Conservation (phyloP, 2,329 filamentous ascomycete genomes). For the Xylaria sp. region DNA sequence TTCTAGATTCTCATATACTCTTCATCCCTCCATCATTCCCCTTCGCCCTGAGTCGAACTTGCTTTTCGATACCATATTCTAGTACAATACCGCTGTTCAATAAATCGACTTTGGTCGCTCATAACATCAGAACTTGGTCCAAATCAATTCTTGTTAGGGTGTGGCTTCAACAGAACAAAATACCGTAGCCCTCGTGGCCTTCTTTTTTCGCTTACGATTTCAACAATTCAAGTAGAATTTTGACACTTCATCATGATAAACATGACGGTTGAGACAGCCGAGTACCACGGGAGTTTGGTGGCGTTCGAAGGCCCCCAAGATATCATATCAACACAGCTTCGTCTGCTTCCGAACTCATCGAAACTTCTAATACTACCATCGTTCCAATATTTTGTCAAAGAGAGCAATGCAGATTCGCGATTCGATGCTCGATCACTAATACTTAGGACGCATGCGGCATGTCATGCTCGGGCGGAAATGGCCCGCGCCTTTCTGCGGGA, state of each 20-base stretch:
- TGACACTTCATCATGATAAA: slow-evolving; percentile 28
- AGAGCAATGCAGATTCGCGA: slow-evolving; percentile 44
- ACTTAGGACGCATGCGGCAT: slow-evolving; percentile 62
- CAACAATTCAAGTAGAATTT: slow-evolving; percentile 11
- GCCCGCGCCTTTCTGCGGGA: slow-evolving; percentile 64
- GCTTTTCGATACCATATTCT: background rate
- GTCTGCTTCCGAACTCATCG: slow-evolving; percentile 67
- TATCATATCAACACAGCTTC: slow-evolving; percentile 67
- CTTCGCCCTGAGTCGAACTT: background rate
- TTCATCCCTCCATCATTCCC: background rate
- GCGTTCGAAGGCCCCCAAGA: slow-evolving; percentile 69
- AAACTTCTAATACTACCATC: slow-evolving; percentile 68
- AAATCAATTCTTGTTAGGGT: background rate
- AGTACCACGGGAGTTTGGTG: slow-evolving; percentile 63
- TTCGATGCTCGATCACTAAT: slow-evolving; percentile 58
- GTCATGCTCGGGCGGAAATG: slow-evolving; percentile 58
- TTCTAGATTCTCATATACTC: slow-evolving; percentile 1
- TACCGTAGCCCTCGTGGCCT: slow-evolving; percentile 6
- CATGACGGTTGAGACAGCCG: slow-evolving; percentile 45
- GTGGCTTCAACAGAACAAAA: background rate
- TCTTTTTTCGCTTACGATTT: background rate
- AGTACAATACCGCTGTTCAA: background rate
- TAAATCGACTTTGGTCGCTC: background rate
- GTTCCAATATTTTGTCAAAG: slow-evolving; percentile 59
- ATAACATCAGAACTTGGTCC: slow-evolving; percentile 6